Evolutionary conservation across 805 yeast genomes (phyloP).

Genomic region (Teunomyces stri): DNA sequence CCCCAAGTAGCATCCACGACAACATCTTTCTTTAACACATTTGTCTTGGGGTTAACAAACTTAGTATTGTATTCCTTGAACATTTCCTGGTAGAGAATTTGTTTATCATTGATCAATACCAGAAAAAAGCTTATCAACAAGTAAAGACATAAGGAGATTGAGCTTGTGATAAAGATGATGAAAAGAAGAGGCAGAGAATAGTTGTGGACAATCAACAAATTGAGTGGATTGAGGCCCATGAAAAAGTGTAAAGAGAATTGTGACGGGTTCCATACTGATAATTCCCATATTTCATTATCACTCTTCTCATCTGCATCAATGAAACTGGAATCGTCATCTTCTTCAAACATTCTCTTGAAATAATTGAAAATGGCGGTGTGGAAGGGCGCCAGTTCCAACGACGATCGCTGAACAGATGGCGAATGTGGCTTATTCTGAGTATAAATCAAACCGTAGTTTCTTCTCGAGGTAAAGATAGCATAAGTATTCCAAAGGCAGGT

Average conservation of each 20-base stretch:
- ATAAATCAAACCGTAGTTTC: conserved; percentile 33
- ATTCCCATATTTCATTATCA: conserved; percentile 47
- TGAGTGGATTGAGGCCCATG: conserved; percentile 59
- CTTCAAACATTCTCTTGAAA: conserved; percentile 4
- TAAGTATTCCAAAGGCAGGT: conserved; percentile 9
- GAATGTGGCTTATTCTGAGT: conserved; percentile 24
- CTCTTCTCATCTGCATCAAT: conserved; percentile 15
- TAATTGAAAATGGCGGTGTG: conserved; percentile 5
- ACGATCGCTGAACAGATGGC: conserved; percentile 18
- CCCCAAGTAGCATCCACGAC: conserved; percentile 55
- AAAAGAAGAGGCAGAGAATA: conserved; percentile 17
- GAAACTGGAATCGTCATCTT: conserved; percentile 14
- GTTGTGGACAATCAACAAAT: conserved; percentile 36
- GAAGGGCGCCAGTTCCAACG: conserved; percentile 8
- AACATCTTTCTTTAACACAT: conserved; percentile 55
- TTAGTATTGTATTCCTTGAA: conserved; percentile 63
- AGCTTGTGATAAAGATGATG: conserved; percentile 18
- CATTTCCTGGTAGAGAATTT: conserved; percentile 56
- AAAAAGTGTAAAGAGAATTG: conserved; percentile 51
- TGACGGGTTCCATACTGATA: conserved; percentile 68
- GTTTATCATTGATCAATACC: conserved; percentile 54
- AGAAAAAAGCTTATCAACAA: conserved; percentile 46
- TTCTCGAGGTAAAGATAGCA: conserved; percentile 16
- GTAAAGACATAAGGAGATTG: conserved; percentile 21
- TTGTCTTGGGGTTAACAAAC: conserved; percentile 56